Base-by-base conservation (phyloP, 768 basidiomycete species). In the Boletus coccyginus region DNA sequence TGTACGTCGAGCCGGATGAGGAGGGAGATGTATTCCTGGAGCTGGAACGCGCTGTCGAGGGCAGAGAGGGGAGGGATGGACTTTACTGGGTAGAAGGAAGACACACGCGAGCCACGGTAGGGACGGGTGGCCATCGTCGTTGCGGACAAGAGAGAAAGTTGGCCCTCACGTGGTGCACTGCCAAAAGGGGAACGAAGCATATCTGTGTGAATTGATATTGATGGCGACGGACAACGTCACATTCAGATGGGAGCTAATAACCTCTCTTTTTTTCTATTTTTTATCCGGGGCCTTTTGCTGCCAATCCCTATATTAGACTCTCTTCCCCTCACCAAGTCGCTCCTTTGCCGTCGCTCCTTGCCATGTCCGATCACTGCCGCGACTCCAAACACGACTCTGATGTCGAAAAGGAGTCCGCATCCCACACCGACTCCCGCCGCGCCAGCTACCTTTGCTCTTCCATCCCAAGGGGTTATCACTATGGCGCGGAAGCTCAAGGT, bases 1-100 rank as follows among this genome's bases (percentile, higher is more conserved):
- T 95, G 92, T 0, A 93, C 88, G 73, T 98, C 87, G 29, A 83
- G 77, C 16, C 89, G 84, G 55, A 96, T 90, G 60, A 96, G 83
- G 32, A 92, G 78, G 1, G 93, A 88, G 44, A 98, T 91, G 73
- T 94, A 96, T 67, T 98, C 96, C 65, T 96, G 93, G 8, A 96
- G 81, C 67, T 96, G 93, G 69, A 96, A 97, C 0, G 94, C 92
- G 70, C 92, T 94, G 74, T 95, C 89, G 32, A 96, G 77, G 1
- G 86, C 82, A 0, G 88, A 76, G 32, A 90, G 79, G 0, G 86
- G 80, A 0, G 90, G 89, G 3, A 91, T 76, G 9, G 65, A 77
- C 67, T 90, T 90, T 27, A 90, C 77, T 0, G 89, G 88, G 63
- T 92, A 92, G 66, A 92, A 92, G 0, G 88, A 81, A 10, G 88